Evolutionary conservation across 163 green algal genomes (phyloP), one percentile per base, ranked within the genome.

Genomic region (Scenedesmus sp.): DNA sequence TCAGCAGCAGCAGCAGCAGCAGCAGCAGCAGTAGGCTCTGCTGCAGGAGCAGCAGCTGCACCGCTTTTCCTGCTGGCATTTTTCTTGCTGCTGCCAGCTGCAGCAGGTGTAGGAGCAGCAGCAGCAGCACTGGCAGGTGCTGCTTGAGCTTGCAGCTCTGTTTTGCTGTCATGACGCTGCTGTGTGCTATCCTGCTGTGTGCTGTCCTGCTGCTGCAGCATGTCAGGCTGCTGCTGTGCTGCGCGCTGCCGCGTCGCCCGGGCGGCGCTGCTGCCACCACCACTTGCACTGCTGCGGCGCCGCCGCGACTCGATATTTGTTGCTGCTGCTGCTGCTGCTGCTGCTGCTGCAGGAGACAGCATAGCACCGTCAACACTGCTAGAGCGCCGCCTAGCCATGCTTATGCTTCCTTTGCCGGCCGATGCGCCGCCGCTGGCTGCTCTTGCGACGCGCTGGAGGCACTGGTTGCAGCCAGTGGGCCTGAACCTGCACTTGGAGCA

Each of bases 371-470:
- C 70, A 79, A 23, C 70, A 79, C 0, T 79, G 70, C 70, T 79
- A 23, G 70, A 79, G 3, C 23, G 70, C 23, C 70, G 70, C 70
- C 23, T 79, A 23, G 23, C 70, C 18, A 7, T 6, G 23, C 23
- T 55, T 52, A 23, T 60, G 76, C 60, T 56, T 6, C n/a, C 13
- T 18, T 18, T 87, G 74, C 83, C 86, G 20, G 66, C 84, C 67
- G 60, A 9, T 77, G 54, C 81, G 34, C 8, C 82, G n/a, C 81
- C 79, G 5, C 57, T 15, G 46, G 13, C 16, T 15, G 76, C 56
- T 70, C 73, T 15, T 64, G 84, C 8, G 8, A 66, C 57, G 23
- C 87, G 91, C 64, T 82, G 34, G 81, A 81, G 87, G 91, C 79
- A 66, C 73, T 23, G 9, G 52, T 60, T 85, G 66, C 73, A 54